Evolutionary conservation across 2,329 filamentous ascomycete genomes (phyloP).

Genomic region (Diplodia scrobiculata): DNA sequence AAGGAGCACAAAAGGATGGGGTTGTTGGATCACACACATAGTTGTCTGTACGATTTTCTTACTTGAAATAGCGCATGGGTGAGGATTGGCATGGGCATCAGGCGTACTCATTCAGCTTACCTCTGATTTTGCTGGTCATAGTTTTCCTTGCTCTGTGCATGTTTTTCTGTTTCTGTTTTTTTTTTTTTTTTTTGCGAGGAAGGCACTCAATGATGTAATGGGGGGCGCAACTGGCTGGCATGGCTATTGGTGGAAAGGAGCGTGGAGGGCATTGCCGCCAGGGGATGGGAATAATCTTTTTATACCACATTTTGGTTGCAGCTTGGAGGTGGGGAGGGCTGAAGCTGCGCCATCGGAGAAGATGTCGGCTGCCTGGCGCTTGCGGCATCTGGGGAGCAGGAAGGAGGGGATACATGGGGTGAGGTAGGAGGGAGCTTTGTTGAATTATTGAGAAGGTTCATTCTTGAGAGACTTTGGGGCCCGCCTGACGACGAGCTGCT

Average conservation of each 20-base stretch:
- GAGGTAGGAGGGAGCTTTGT: background rate
- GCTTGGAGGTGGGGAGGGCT: background rate
- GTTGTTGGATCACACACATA: background rate
- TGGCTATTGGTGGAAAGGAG: background rate
- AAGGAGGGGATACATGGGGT: background rate
- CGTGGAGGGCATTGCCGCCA: background rate
- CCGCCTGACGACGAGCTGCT: background rate
- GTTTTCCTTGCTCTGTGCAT: background rate
- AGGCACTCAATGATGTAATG: background rate
- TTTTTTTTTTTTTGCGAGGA: background rate
- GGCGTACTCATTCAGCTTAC: background rate
- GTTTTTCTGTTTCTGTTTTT: background rate
- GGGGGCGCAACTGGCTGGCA: slow-evolving; percentile 7
- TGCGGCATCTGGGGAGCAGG: background rate
- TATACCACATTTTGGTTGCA: background rate
- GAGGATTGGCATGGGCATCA: background rate
- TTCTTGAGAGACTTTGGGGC: background rate
- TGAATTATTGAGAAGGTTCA: background rate
- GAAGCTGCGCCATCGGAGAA: background rate
- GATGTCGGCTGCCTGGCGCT: background rate
- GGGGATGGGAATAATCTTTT: background rate
- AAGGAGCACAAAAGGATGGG: slow-evolving; percentile 6
- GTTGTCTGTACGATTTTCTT: slow-evolving; percentile 10
- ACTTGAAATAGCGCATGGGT: background rate
- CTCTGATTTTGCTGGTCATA: background rate